phyloP scores from a whole-genome alignment of 139 green algal species.

The Chlamydomonas sphaeroides region DNA sequence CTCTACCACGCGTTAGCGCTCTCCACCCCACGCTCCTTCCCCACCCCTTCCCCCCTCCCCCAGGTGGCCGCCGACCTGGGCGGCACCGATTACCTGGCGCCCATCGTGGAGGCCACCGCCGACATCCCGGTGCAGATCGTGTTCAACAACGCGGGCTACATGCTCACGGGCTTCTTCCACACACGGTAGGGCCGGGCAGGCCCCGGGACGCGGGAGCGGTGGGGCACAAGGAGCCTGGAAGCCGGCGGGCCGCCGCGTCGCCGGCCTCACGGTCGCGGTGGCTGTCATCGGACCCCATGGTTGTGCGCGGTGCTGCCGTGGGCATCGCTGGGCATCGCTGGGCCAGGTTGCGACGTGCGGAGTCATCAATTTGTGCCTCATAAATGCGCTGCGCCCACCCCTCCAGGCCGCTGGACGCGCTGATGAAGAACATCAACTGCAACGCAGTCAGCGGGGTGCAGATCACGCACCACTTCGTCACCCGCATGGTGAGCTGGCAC shows the following conservation, averaged over 20 bases:
- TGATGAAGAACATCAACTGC: slow-evolving; percentile 92
- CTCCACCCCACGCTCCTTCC: background rate
- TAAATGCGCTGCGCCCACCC: background rate
- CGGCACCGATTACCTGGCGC: slow-evolving; percentile 74
- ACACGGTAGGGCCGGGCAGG: slow-evolving; percentile 35
- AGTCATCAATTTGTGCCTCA: background rate
- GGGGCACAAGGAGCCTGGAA: no score
- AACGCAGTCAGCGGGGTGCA: slow-evolving; percentile 86
- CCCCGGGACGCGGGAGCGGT: no score
- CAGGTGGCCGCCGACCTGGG: slow-evolving; percentile 87
- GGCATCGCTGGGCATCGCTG: no score
- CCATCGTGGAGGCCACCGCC: slow-evolving; percentile 75
- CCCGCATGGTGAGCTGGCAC: slow-evolving; percentile 71
- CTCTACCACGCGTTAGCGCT: no score
- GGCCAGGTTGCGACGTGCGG: no score
- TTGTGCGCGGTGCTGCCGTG: no score
- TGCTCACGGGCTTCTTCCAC: slow-evolving; percentile 93
- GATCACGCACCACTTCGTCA: slow-evolving; percentile 93
- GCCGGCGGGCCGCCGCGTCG: no score
- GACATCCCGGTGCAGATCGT: slow-evolving; percentile 89
- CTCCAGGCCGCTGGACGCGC: slow-evolving; percentile 69
- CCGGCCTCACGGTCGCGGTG: no score
- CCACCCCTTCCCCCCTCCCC: background rate
- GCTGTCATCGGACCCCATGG: no score
- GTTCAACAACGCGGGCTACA: slow-evolving; percentile 96